These are phyloP conservation scores for Podaxis sp. DNA, from an alignment of 768 basidiomycete genomes.

Conservation along the genomic window DNA sequence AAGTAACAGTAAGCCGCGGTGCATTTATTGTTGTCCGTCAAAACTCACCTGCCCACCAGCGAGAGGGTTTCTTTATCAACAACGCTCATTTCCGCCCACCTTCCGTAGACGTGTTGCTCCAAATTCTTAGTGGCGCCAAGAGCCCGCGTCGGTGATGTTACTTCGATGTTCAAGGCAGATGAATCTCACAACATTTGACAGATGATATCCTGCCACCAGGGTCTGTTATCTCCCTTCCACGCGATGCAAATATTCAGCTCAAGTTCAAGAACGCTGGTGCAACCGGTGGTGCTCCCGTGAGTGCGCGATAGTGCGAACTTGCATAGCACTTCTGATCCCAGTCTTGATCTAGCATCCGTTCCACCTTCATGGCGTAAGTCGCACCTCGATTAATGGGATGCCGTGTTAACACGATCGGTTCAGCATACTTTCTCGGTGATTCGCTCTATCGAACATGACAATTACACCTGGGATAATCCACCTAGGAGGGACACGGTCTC, in stretches of 20 bases:
- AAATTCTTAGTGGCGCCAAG: slow-evolving; percentile 23
- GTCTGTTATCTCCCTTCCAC: slow-evolving; percentile 38
- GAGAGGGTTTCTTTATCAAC: slow-evolving; percentile 25
- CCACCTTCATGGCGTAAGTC: slow-evolving; percentile 26
- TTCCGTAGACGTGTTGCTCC: slow-evolving; percentile 38
- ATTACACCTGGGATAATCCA: slow-evolving; percentile 15
- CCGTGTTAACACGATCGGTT: neutral
- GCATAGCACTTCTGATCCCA: neutral
- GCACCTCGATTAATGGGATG: neutral
- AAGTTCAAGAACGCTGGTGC: slow-evolving; percentile 1
- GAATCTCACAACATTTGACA: neutral
- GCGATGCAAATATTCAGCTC: slow-evolving; percentile 24
- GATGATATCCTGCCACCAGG: slow-evolving; percentile 32
- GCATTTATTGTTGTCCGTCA: neutral
- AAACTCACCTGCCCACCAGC: neutral
- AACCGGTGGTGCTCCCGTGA: slow-evolving; percentile 2
- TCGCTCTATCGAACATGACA: neutral
- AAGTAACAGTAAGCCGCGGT: neutral
- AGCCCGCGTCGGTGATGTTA: slow-evolving; percentile 23
- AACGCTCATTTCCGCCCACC: slow-evolving; percentile 26
- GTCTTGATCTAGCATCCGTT: slow-evolving; percentile 11
- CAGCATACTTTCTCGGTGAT: slow-evolving; percentile 23
- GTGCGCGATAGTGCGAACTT: neutral
- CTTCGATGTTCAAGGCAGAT: neutral
- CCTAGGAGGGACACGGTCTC: slow-evolving; percentile 19